Base-by-base conservation (phyloP, 2,329 filamentous ascomycete genomes). In the Periconia sp. region DNA sequence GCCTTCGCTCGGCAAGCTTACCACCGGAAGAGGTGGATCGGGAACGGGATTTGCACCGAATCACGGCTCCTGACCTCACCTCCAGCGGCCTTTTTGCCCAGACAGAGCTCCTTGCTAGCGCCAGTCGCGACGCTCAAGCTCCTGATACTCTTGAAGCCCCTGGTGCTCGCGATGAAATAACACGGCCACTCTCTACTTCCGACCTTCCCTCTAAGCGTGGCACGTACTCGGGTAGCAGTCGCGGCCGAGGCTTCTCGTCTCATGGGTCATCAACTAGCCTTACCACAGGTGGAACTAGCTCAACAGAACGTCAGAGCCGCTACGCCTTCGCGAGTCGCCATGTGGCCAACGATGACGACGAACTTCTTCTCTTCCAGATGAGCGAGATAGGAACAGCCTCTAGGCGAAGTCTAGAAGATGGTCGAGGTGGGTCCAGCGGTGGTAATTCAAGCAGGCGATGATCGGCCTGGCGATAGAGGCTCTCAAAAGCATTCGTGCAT, bases 281-380 rank as follows among this genome's bases (percentile, higher is more conserved):
- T 9, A 56, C 62, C n/a, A 61, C 61, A 4, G 63, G 62, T n/a
- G 63, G 42, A 2, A 66, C 65, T 1, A 66, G 63, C 44, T 66
- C 64, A 1, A 67, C 64, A 2, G 65, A 68, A 29, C 62, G 64
- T 10, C 62, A 61, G 10, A 68, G 54, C 37, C 59, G 77, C 37
- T 72, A 76, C 42, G 78, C 74, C 42, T 73, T 75, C 33, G 69
- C 72, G 1, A 72, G 75, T 28, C 69, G 72, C 16, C 54, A 63
- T 12, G 68, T 51, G 1, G 62, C 64, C 0, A 68, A 72, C 7
- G 76, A 81, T 17, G 84, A 87, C 46, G 86, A 88, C 40, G 86
- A 89, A 58, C 84, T 84, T 0, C 67, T 89, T 8, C 75, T 89
- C 8, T 89, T 89, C 66, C 84, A 86, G 50, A 83, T 89, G 76